A percentile compares a stretch with the other conserved stretches of the same genome.
phyloP scores from a whole-genome alignment of 768 basidiomycete genomes.

The Tulasnella calospora region DNA sequence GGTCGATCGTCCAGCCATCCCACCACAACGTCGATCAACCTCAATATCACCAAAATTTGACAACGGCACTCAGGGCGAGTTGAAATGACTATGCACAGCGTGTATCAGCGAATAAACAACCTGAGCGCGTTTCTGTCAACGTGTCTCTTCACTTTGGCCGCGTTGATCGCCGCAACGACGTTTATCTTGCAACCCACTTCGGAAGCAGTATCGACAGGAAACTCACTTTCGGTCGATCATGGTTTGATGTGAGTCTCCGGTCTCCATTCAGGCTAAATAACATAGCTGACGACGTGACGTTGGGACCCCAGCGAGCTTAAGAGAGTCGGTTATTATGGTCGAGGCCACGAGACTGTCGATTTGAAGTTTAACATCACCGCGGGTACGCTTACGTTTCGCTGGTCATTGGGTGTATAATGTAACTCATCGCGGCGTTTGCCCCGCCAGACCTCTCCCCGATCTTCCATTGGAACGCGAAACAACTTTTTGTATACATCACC shows the following conservation, averaged over 20 bases:
- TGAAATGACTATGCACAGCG: conserved; percentile 25
- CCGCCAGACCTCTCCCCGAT: conserved; percentile 70
- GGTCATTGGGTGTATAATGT: neutral
- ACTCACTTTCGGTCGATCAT: neutral
- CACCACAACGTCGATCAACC: neutral
- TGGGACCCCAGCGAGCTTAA: neutral
- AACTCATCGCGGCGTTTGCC: conserved; percentile 13
- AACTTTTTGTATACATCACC: conserved; percentile 79
- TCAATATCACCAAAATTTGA: neutral
- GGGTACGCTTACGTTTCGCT: conserved; percentile 28
- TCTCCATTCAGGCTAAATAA: neutral
- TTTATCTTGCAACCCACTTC: conserved; percentile 51
- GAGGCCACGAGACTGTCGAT: conserved; percentile 23
- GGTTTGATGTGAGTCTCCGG: neutral
- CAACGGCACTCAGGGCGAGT: neutral
- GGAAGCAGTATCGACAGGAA: conserved; percentile 17
- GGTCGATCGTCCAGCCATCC: neutral
- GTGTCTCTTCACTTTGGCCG: conserved; percentile 67
- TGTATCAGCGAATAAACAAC: conserved; percentile 61
- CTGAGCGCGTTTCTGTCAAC: conserved; percentile 67
- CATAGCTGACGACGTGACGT: neutral
- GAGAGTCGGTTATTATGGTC: conserved; percentile 16
- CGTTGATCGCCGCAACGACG: conserved; percentile 67
- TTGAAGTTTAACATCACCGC: conserved; percentile 29
- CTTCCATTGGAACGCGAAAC: conserved; percentile 97